Evolutionary conservation across 2,329 filamentous ascomycete species (phyloP).

Genomic region (Fusarium sororula): DNA sequence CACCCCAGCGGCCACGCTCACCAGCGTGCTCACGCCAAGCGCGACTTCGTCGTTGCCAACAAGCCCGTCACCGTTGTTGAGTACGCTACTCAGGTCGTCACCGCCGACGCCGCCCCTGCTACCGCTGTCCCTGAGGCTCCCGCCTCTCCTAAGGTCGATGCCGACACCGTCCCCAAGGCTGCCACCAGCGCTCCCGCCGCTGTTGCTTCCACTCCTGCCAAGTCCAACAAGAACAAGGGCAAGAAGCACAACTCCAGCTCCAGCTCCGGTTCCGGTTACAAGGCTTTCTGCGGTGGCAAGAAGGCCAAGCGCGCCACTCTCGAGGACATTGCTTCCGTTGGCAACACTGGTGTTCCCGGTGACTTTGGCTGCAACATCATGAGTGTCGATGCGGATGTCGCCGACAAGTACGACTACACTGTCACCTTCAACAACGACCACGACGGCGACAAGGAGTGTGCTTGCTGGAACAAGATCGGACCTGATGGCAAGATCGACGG

Average conservation of each 20-base stretch:
- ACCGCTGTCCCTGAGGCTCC: conserved; percentile 2
- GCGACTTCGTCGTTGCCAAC: conserved; percentile 48
- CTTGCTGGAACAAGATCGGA: conserved; percentile 64
- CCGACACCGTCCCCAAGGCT: conserved; percentile 9
- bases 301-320: conserved; percentile 57
- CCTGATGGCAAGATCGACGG: conserved; percentile 55
- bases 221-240: conserved; percentile 1
- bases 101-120: neutral
- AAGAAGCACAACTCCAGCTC: conserved; percentile 26
- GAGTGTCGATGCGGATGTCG: conserved; percentile 50
- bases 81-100: conserved; percentile 34
- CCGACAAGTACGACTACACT: conserved; percentile 56
- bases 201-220: neutral
- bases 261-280: conserved; percentile 35
- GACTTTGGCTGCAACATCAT: conserved; percentile 65
- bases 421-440: conserved; percentile 53
- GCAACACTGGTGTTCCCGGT: conserved; percentile 55
- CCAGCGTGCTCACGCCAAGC: conserved; percentile 47
- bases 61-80: conserved; percentile 45
- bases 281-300: conserved; percentile 50
- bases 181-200: neutral
- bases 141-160: neutral
- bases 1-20: conserved; percentile 53
- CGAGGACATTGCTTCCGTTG: conserved; percentile 56
- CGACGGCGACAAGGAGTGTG: conserved; percentile 49